phyloP scores from a whole-genome alignment of 2,329 filamentous ascomycete genomes.

The Lecanicillium sp. region DNA sequence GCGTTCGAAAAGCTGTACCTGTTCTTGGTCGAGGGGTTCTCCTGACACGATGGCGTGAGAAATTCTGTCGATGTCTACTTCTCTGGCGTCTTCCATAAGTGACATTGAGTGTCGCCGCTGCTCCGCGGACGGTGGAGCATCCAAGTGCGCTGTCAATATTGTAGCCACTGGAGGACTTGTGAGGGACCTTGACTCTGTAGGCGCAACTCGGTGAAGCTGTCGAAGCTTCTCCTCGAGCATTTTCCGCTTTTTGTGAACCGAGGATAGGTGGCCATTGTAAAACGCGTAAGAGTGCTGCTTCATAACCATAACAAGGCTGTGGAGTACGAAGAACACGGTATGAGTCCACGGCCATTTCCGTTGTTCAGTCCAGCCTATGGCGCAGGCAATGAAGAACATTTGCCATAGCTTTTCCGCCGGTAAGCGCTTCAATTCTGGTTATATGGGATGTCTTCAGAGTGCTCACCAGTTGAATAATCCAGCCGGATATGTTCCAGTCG shows the following conservation, averaged over 20 bases:
- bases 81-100: conserved; percentile 26
- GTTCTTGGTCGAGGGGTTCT: conserved; percentile 49
- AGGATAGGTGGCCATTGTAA: conserved; percentile 67
- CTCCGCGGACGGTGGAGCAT: conserved; percentile 29
- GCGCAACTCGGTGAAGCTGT: conserved; percentile 46
- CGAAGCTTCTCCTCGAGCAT: conserved; percentile 41
- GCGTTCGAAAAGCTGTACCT: conserved; percentile 55
- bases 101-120: conserved; percentile 33
- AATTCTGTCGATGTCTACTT: conserved; percentile 49
- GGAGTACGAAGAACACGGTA: conserved; percentile 68
- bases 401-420: conserved; percentile 55
- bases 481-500: conserved; percentile 60
- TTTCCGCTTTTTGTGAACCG: conserved; percentile 43
- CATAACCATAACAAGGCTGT: conserved; percentile 70
- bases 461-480: conserved; percentile 62
- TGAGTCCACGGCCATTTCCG: conserved; percentile 79
- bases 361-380: conserved; percentile 58
- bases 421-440: neutral
- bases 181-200: conserved; percentile 32
- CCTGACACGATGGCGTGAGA: conserved; percentile 53
- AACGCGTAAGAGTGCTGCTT: conserved; percentile 76
- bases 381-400: conserved; percentile 48
- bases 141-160: conserved; percentile 38
- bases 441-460: neutral
- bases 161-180: conserved; percentile 32